Percentiles rank a stretch among this genome's conserved stretches.
phyloP scores from a whole-genome alignment of 1,284 basidiomycete genomes.

The Schizophyllum commune region DNA sequence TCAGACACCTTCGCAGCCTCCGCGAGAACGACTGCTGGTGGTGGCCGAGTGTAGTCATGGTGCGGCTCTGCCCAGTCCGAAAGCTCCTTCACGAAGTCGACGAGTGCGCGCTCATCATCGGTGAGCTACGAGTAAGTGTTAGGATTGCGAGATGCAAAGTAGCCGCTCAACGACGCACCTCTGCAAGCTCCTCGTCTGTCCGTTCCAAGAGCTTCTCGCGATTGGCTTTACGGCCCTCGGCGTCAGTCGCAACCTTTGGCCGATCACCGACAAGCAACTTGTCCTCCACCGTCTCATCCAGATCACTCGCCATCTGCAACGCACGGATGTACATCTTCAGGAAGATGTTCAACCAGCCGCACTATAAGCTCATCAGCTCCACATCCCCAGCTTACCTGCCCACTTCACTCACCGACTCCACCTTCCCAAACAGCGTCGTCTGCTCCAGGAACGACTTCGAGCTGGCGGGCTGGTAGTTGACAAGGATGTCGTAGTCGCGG shows the following conservation, averaged over 20 bases:
- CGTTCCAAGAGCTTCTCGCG: conserved; percentile 50
- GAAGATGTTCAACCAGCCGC: conserved; percentile 64
- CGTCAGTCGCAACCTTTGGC: conserved; percentile 53
- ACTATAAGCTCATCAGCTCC: conserved; percentile 26
- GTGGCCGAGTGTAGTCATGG: conserved; percentile 63
- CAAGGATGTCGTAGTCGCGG: conserved; percentile 72
- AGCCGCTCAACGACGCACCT: too few species aligned
- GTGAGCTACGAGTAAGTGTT: conserved; percentile 63
- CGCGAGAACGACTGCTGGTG: conserved; percentile 57
- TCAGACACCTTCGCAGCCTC: conserved; percentile 66
- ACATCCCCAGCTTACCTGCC: conserved; percentile 2
- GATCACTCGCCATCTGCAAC: conserved; percentile 68
- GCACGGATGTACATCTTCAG: conserved; percentile 69
- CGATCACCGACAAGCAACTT: conserved; percentile 72
- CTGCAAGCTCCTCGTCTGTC: conserved; percentile 43
- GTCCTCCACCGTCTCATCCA: conserved; percentile 70
- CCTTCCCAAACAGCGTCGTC: conserved; percentile 54
- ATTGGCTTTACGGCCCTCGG: conserved; percentile 11
- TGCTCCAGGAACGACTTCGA: conserved; percentile 51
- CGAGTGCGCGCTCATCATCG: conserved; percentile 45
- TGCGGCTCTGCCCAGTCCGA: conserved; percentile 70
- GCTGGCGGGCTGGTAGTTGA: conserved; percentile 62
- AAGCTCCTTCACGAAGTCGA: conserved; percentile 51
- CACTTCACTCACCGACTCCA: conserved; percentile 44
- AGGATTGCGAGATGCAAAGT: background rate